phyloP scores from a whole-genome alignment of 352 stramenopile genomes.

The Thraustochytrium striatum region DNA sequence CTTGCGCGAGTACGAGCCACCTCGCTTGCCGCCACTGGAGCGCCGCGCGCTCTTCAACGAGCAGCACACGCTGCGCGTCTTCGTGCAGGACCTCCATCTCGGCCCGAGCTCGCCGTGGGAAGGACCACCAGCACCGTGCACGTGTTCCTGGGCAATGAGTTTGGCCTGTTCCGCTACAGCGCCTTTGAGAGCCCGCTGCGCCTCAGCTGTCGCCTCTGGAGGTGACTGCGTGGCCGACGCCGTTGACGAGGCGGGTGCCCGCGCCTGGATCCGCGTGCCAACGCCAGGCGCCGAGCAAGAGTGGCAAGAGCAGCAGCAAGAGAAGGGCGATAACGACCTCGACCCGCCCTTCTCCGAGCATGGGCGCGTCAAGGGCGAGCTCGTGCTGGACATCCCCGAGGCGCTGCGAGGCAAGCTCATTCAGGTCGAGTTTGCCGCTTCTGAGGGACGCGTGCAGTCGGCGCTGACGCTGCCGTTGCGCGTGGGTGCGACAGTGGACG shows the following conservation, averaged over 20 bases:
- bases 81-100: neutral
- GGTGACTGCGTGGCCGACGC: neutral
- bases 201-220: neutral
- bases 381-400: neutral
- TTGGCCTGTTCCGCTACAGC: neutral
- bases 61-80: conserved; percentile 19
- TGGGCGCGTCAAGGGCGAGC: neutral
- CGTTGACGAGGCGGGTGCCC: neutral
- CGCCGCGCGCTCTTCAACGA: conserved; percentile 26
- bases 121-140: neutral
- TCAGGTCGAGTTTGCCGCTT: neutral
- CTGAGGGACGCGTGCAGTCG: neutral
- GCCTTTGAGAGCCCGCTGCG: neutral
- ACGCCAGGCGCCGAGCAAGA: neutral
- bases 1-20: neutral
- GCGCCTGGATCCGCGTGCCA: neutral
- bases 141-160: conserved; percentile 5
- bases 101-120: neutral
- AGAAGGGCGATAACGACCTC: too few species aligned
- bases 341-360: neutral
- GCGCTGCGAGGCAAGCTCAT: neutral
- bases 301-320: too few species aligned
- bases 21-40: neutral
- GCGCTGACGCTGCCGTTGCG: neutral
- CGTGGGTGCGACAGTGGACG: neutral